These are phyloP conservation scores for Dactylonectria macrodidyma DNA, from an alignment of 2,329 filamentous ascomycete species.

Conservation along the genomic window DNA sequence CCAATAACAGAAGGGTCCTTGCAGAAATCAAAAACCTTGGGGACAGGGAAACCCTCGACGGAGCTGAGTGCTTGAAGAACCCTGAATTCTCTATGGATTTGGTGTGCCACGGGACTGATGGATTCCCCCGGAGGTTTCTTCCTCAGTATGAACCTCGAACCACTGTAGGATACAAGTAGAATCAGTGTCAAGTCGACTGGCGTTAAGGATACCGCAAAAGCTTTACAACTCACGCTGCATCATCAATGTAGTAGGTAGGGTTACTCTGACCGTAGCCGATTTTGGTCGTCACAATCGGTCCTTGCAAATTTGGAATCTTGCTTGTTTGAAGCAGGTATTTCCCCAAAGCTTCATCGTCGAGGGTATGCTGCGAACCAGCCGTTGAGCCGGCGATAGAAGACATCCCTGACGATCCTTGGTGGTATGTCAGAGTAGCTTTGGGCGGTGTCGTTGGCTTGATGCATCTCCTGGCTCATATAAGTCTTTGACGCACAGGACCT, in stretches of 20 bases:
- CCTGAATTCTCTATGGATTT: slow-evolving; percentile 29
- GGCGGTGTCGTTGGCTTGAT: too few species aligned
- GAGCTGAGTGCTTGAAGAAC: slow-evolving; percentile 27
- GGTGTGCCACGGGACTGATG: slow-evolving; percentile 26
- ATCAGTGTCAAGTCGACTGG: neutral
- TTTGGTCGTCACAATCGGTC: slow-evolving; percentile 17
- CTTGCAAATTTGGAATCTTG: neutral
- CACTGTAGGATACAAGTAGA: neutral
- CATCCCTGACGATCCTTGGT: neutral
- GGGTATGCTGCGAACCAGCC: neutral
- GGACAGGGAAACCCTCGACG: slow-evolving; percentile 27
- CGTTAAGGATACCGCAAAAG: too few species aligned
- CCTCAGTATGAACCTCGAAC: slow-evolving; percentile 23
- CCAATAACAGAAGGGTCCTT: slow-evolving; percentile 25
- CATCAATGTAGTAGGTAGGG: slow-evolving; percentile 23
- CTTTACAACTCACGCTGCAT: slow-evolving; percentile 5
- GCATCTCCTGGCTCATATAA: too few species aligned
- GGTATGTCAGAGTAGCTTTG: too few species aligned
- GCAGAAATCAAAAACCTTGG: slow-evolving; percentile 28
- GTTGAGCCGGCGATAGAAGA: neutral
- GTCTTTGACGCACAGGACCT: too few species aligned
- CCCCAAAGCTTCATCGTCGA: slow-evolving; percentile 17
- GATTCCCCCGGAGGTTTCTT: slow-evolving; percentile 29
- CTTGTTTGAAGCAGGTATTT: neutral
- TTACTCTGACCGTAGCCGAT: slow-evolving; percentile 29